Base-by-base conservation (phyloP, 176 grass and related monocot genomes). In the Oryza glaberrima region DNA sequence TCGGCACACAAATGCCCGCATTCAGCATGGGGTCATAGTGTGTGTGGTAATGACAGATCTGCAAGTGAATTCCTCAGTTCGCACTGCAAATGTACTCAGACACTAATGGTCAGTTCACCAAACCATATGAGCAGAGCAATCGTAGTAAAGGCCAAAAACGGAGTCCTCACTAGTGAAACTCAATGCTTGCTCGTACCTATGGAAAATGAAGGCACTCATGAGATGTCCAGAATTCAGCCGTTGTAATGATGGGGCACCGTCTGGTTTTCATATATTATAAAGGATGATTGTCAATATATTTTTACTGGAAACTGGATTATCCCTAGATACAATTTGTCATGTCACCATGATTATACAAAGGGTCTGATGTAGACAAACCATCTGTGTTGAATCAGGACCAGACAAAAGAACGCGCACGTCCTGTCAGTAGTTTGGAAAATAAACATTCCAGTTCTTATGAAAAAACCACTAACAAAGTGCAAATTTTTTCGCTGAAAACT, bases 201-300 rank as follows among this genome's bases (percentile, higher is more conserved):
- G 82, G 88, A 32, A 93, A 76, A 28, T 84, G 77, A 70, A 93
- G 88, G 35, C 85, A 88, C 51, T 93, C 81, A 65, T 90, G 91
- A 70, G 91, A 90, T 69, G 91, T 93, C 88, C 88, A 90, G 67
- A 90, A 80, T 47, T 90, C 88, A 63, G 91, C 79, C 58, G 91
- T 83, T 4, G 72, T 81, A 84, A 90, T 85, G 60, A 83, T 72
- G 6, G 89, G 84, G 84, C 88, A 1, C 90, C 91, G 1, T 78
- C 20, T 44, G 45, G 58, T 36, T 64, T 77, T 77, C 22, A 25
- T 65, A 25, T 65, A 15, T n/a, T 65, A 40, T 63, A 25, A 65
- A 25, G 36, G 58, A 43, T 45, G 17, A n/a, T 15, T 64, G 25
- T 14, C 19, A 41, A 64, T 78, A 65, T 45, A 28, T 44, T 65